Conservation (phyloP, 192 early-diverging fungal species). For the Coemansia sp. region DNA sequence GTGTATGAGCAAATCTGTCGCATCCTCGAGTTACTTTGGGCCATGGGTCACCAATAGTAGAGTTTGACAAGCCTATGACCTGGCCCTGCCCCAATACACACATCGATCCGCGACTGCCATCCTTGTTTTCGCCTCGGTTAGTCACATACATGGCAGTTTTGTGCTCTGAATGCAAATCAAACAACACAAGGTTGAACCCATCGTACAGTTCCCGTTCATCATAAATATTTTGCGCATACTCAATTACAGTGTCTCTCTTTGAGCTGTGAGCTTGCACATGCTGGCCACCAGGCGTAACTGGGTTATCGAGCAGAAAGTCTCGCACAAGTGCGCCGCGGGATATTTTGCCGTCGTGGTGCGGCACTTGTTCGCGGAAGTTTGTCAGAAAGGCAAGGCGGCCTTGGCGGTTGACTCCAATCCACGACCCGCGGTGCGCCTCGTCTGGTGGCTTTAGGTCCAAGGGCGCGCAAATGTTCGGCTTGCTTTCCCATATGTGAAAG, state of each 20-base stretch:
- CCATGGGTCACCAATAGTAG: slow-evolving; percentile 33
- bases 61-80: slow-evolving; percentile 37
- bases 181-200: slow-evolving; percentile 47
- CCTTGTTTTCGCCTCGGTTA: background rate
- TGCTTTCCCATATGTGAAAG: slow-evolving; percentile 30
- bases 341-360: slow-evolving; percentile 21
- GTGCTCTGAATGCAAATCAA: slow-evolving; percentile 18
- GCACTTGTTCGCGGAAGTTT: slow-evolving; percentile 25
- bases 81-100: background rate
- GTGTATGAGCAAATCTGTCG: background rate
- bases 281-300: slow-evolving; percentile 13
- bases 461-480: slow-evolving; percentile 35
- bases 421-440: slow-evolving; percentile 32
- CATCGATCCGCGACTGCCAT: background rate
- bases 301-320: slow-evolving; percentile 23
- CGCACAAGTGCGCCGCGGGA: slow-evolving; percentile 49
- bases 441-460: slow-evolving; percentile 28
- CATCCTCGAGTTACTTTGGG: slow-evolving; percentile 31
- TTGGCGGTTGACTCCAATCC: slow-evolving; percentile 29
- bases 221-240: slow-evolving; percentile 33
- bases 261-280: background rate
- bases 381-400: slow-evolving; percentile 38
- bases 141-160: slow-evolving; percentile 5
- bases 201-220: slow-evolving; percentile 32
- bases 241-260: background rate